phyloP scores from a whole-genome alignment of 805 yeast genomes.

The Kazachstania kunashirensis region DNA sequence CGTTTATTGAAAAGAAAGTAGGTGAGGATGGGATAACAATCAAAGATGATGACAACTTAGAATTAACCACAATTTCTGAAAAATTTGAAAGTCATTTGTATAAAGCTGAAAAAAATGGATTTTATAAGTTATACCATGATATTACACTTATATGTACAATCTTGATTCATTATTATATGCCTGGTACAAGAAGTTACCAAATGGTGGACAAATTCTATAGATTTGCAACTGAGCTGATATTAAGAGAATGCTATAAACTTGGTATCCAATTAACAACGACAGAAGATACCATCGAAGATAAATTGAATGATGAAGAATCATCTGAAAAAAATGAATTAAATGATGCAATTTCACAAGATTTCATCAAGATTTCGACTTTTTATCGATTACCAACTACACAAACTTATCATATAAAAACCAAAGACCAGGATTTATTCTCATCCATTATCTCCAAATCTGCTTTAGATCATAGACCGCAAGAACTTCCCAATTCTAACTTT shows the following conservation, averaged over 20 bases:
- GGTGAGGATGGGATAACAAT: conserved; percentile 13
- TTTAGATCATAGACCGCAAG: conserved; percentile 64
- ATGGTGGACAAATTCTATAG: conserved; percentile 55
- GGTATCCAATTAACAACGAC: conserved; percentile 25
- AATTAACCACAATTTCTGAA: conserved; percentile 34
- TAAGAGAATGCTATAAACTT: conserved; percentile 49
- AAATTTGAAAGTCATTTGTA: conserved; percentile 36
- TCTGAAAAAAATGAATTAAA: conserved; percentile 25
- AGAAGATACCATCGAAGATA: conserved; percentile 6
- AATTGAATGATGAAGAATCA: conserved; percentile 11
- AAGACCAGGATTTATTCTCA: conserved; percentile 71
- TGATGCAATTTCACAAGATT: conserved; percentile 44
- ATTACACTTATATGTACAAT: conserved; percentile 45
- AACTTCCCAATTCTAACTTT: conserved; percentile 54
- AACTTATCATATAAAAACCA: conserved; percentile 48
- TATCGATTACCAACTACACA: conserved; percentile 52
- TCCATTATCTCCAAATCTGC: conserved; percentile 60
- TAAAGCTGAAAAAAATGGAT: conserved; percentile 26
- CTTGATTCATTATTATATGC: conserved; percentile 37
- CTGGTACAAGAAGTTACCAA: conserved; percentile 41
- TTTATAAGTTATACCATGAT: conserved; percentile 59
- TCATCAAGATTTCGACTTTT: conserved; percentile 45
- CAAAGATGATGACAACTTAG: conserved; percentile 17
- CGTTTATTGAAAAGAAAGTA: conserved; percentile 26
- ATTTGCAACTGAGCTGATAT: conserved; percentile 49